Percentiles rank a stretch among this genome's conserved stretches.
Evolutionary conservation across 2,329 filamentous ascomycete genomes (phyloP).

Genomic region (Aspergillus udagawae): DNA sequence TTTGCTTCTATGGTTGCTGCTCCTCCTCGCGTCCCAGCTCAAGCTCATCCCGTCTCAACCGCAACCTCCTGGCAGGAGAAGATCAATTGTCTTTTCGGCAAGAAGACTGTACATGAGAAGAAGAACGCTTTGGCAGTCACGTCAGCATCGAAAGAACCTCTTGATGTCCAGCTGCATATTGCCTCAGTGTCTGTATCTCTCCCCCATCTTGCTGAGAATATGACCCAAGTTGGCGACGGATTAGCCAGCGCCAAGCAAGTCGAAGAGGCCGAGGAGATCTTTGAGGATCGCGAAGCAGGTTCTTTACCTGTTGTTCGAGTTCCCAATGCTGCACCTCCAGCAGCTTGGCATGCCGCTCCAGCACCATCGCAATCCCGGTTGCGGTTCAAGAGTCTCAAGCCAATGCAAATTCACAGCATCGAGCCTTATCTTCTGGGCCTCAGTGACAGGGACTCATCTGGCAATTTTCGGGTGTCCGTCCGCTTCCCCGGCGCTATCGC

Average conservation of each 20-base stretch:
- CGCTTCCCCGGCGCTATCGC: slow-evolving; percentile 46
- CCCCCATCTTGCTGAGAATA: slow-evolving; percentile 43
- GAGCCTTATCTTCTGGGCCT: slow-evolving; percentile 42
- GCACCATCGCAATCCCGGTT: slow-evolving; percentile 31
- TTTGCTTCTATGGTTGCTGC: slow-evolving; percentile 43
- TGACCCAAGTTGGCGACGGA: slow-evolving; percentile 38
- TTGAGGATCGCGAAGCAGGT: slow-evolving; percentile 76
- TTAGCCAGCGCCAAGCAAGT: slow-evolving; percentile 61
- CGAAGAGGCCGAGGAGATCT: slow-evolving; percentile 74
- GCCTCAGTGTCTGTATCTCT: slow-evolving; percentile 68
- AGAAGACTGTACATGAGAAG: slow-evolving; percentile 50
- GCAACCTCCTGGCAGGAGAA: slow-evolving; percentile 69
- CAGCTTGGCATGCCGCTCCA: slow-evolving; percentile 58
- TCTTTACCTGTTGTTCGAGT: slow-evolving; percentile 68
- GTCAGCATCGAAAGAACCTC: slow-evolving; percentile 63
- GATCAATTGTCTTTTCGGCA: slow-evolving; percentile 75
- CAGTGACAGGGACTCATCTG: slow-evolving; percentile 36
- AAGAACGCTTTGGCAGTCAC: slow-evolving; percentile 57
- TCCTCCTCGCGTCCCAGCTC: slow-evolving; percentile 27
- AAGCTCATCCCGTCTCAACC: slow-evolving; percentile 41
- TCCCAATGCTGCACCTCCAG: slow-evolving; percentile 59
- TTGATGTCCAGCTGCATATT: slow-evolving; percentile 53
- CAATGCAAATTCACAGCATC: slow-evolving; percentile 49
- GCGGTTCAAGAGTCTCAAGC: slow-evolving; percentile 49
- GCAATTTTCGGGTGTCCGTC: slow-evolving; percentile 39